Percentiles rank a stretch among this genome's conserved stretches.
phyloP scores from a whole-genome alignment of 1,284 basidiomycete genomes.

The Pascua guehoae region DNA sequence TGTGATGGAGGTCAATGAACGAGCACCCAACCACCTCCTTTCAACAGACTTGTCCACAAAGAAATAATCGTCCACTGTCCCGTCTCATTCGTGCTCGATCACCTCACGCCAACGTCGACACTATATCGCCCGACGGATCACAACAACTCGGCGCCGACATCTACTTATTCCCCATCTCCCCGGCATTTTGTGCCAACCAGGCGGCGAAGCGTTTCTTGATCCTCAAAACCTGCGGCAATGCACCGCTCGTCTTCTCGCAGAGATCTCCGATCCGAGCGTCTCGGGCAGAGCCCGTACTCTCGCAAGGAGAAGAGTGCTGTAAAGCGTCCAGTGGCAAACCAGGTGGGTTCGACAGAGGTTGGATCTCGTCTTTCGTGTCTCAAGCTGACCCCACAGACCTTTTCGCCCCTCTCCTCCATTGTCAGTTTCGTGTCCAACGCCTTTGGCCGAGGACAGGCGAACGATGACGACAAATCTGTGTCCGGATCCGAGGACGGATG shows the following conservation, averaged over 20 bases:
- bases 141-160: too few species aligned
- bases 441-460: conserved; percentile 15
- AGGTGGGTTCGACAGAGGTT: too few species aligned
- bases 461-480: conserved; percentile 28
- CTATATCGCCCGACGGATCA: too few species aligned
- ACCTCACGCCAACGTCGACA: too few species aligned
- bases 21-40: too few species aligned
- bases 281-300: conserved; percentile 29
- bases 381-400: background rate
- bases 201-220: too few species aligned
- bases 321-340: background rate
- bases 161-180: too few species aligned
- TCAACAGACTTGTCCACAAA: too few species aligned
- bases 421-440: conserved; percentile 29
- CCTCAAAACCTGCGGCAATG: conserved; percentile 15
- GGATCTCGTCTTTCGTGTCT: background rate
- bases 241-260: conserved; percentile 33
- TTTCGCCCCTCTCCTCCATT: conserved; percentile 12
- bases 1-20: too few species aligned
- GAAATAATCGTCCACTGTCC: too few species aligned
- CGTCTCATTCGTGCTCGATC: too few species aligned
- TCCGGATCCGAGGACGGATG: conserved; percentile 44
- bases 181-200: too few species aligned
- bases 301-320: background rate
- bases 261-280: conserved; percentile 30